Conservation (phyloP, 768 basidiomycete species). For the Rhodosporidiobolus odoratus region DNA sequence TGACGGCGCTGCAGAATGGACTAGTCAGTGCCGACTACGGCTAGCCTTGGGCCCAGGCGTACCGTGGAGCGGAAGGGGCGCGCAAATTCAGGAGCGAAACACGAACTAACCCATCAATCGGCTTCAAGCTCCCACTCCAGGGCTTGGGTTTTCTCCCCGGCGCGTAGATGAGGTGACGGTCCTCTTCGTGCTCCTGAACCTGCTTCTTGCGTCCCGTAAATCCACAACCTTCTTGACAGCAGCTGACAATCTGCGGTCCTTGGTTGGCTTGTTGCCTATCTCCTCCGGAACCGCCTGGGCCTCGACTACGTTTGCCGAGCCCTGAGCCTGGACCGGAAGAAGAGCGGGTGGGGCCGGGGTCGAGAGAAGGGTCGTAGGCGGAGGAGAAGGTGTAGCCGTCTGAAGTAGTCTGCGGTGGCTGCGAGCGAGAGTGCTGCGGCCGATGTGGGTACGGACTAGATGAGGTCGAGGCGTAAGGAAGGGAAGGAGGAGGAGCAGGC, state of each 20-base stretch:
- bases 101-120: slow-evolving; percentile 42
- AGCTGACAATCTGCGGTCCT: slow-evolving; percentile 35
- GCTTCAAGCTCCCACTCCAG: slow-evolving; percentile 37
- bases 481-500: neutral
- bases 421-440: no score
- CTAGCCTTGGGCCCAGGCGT: no score
- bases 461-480: slow-evolving; percentile 2
- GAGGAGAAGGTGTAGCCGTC: slow-evolving; percentile 25
- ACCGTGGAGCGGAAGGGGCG: neutral
- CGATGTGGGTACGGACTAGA: neutral
- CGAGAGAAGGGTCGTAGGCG: slow-evolving; percentile 7
- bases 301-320: neutral
- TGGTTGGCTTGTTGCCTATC: neutral
- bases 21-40: neutral
- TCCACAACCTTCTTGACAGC: slow-evolving; percentile 43
- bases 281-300: neutral
- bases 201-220: slow-evolving; percentile 45
- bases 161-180: slow-evolving; percentile 47
- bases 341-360: neutral
- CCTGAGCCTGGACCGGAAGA: neutral
- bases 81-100: neutral
- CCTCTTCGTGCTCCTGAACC: slow-evolving; percentile 47
- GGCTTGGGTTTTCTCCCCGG: slow-evolving; percentile 42
- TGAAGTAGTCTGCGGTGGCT: neutral
- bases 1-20: slow-evolving; percentile 39